These are phyloP conservation scores for Dictyophora rubrovolvata DNA, from an alignment of 768 basidiomycete species.

Conservation along the genomic window DNA sequence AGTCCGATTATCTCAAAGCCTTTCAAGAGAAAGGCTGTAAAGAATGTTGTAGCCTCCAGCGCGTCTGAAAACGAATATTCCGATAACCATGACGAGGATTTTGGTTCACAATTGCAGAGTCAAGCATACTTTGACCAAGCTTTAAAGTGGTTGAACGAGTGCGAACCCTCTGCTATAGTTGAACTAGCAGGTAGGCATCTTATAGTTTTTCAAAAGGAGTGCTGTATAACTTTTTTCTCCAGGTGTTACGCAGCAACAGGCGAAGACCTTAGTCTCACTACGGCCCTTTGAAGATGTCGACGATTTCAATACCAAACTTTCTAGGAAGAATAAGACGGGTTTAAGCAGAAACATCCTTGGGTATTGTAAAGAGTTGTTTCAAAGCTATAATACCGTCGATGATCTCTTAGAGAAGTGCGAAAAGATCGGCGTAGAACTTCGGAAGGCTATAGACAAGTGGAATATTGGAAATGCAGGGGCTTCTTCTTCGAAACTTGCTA, in stretches of 20 bases:
- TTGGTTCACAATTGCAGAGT: conserved; percentile 21
- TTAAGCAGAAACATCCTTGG: conserved; percentile 87
- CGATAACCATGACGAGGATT: conserved; percentile 40
- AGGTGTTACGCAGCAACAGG: conserved; percentile 80
- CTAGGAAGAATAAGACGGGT: conserved; percentile 79
- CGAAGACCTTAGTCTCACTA: conserved; percentile 61
- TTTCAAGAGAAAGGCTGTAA: conserved; percentile 45
- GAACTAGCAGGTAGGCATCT: conserved; percentile 57
- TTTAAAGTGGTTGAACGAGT: conserved; percentile 59
- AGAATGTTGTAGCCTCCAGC: conserved; percentile 50
- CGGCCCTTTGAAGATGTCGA: conserved; percentile 74
- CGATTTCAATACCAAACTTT: conserved; percentile 66
- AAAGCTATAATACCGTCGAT: conserved; percentile 83
- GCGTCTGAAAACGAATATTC: conserved; percentile 48
- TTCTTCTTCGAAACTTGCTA: conserved; percentile 12
- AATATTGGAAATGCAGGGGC: conserved; percentile 26
- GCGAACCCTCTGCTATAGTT: conserved; percentile 52
- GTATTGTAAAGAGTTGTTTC: conserved; percentile 76
- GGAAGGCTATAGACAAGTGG: conserved; percentile 74
- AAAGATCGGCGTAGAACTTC: conserved; percentile 66
- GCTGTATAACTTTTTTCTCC: neutral
- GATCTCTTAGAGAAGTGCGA: conserved; percentile 83
- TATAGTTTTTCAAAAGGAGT: neutral
- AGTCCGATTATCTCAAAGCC: conserved; percentile 31
- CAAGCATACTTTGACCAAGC: conserved; percentile 39